Percentiles rank a stretch among this genome's conserved stretches.
These are phyloP conservation scores for Daldinia loculata DNA, from an alignment of 495 filamentous ascomycete genomes.

Conservation along the genomic window DNA sequence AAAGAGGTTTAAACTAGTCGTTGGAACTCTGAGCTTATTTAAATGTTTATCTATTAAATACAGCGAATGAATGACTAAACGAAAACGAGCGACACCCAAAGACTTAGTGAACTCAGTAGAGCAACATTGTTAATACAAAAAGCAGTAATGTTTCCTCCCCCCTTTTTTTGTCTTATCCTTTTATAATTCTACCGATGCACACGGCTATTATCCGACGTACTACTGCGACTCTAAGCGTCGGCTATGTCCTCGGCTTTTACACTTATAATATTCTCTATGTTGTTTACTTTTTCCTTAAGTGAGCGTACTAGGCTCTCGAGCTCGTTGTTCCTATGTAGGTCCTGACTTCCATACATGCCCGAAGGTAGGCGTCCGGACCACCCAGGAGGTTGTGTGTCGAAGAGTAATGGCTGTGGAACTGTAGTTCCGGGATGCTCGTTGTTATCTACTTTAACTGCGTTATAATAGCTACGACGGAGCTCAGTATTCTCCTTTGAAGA, in stretches of 20 bases:
- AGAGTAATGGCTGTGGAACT: neutral
- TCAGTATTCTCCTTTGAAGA: neutral
- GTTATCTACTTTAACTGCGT: neutral
- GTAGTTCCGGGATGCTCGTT: neutral
- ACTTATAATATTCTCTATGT: neutral
- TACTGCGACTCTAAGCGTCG: too few species aligned
- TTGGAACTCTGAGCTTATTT: neutral
- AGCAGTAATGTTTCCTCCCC: too few species aligned
- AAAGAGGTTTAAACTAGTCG: neutral
- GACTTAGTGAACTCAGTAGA: neutral
- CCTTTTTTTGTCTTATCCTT: neutral
- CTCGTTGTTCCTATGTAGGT: too few species aligned
- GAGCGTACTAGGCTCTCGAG: too few species aligned
- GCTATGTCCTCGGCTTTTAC: too few species aligned
- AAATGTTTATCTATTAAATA: neutral
- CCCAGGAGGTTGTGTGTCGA: neutral
- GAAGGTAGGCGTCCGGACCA: too few species aligned
- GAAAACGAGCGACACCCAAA: neutral
- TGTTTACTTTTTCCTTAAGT: neutral
- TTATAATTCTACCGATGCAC: neutral
- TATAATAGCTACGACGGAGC: neutral
- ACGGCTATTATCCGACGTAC: too few species aligned
- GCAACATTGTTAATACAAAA: too few species aligned
- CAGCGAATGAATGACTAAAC: neutral
- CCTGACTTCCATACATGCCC: too few species aligned